A percentile compares a stretch with the other conserved stretches of the same genome.
These are phyloP conservation scores for Populus pruinosa DNA, from an alignment of 345 rosid species.

Conservation along the genomic window DNA sequence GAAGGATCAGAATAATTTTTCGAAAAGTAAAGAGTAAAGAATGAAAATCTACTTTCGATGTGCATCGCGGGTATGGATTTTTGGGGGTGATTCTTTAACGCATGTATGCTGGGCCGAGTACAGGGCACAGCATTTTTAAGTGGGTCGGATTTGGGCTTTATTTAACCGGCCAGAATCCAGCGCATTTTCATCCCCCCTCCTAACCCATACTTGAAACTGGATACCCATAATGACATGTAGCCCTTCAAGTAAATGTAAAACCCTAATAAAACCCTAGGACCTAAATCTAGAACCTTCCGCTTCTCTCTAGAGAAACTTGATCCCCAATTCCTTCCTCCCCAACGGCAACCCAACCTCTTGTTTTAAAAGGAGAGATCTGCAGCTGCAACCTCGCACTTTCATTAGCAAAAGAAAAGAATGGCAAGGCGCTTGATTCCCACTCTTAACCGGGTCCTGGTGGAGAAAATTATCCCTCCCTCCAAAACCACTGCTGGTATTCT, in stretches of 20 bases:
- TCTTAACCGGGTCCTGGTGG: constrained; percentile 65
- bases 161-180: neutral
- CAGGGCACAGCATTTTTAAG: neutral
- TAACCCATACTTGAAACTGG: neutral
- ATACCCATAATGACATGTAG: neutral
- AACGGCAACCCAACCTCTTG: neutral
- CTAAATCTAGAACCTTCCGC: constrained; percentile 18
- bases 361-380: neutral
- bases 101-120: neutral
- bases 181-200: neutral
- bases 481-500: constrained; percentile 75
- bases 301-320: neutral
- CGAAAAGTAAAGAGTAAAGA: no score
- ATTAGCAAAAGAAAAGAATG: constrained; percentile 31
- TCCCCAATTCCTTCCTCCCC: neutral
- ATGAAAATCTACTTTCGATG: neutral
- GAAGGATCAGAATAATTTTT: neutral
- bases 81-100: neutral
- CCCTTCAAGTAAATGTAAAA: constrained; percentile 3
- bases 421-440: constrained; percentile 76
- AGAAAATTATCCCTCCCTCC: constrained; percentile 76
- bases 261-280: constrained; percentile 17
- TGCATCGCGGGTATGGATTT: neutral
- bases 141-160: neutral
- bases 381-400: no score